Evolutionary conservation across 228 moss, liverwort and hornwort genomes (phyloP), one percentile per base, ranked within the genome.

Genomic region (Sphagnum magellanicum): DNA sequence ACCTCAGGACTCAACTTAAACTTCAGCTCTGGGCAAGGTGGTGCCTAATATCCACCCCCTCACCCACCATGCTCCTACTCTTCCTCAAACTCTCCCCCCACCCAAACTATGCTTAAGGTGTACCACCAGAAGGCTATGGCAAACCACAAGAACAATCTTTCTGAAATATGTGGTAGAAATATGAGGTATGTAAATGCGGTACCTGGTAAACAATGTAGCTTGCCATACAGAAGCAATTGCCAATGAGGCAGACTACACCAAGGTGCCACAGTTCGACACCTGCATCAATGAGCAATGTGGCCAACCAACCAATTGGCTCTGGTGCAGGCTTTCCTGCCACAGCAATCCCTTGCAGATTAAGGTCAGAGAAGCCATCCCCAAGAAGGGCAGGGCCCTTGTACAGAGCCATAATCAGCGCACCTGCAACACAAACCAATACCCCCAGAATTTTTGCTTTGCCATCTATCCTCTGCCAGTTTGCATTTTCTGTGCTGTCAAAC

Each of bases 381-480:
- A 92, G 53, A 49, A 93, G 67, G 67, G 74, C 67, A 72, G 87
- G 89, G 49, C 98, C 98, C 77, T 78, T 87, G 71, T 78, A 94
- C 17, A 87, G 10, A n/a, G 79, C 81, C 90, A 93, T 88, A 64
- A 92, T 69, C n/a, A 78, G 4, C 47, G 98, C 93, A 75, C 98
- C 98, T 11, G 76, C 5, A 5, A 93, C 80, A 64, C 88, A 86
- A 15, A 86, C 74, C 16, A 89, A 50, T 51, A 98, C 84, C 50
- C 98, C 98, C 6, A 60, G 77, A 74, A 93, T 78, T 79, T 98
- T 98, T 67, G 90, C 91, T 76, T 87, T 93, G 66, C 98, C 98
- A 86, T 93, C 90, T 49, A 57, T 5, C 70, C 98, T 81, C 49
- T 71, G 76, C 78, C 81, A 92, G 67, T 94, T 82, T 67, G 90